Evolutionary conservation across 225 moss, liverwort and hornwort genomes (phyloP), one percentile per base, ranked within the genome.

Genomic region (Neckera pumila): DNA sequence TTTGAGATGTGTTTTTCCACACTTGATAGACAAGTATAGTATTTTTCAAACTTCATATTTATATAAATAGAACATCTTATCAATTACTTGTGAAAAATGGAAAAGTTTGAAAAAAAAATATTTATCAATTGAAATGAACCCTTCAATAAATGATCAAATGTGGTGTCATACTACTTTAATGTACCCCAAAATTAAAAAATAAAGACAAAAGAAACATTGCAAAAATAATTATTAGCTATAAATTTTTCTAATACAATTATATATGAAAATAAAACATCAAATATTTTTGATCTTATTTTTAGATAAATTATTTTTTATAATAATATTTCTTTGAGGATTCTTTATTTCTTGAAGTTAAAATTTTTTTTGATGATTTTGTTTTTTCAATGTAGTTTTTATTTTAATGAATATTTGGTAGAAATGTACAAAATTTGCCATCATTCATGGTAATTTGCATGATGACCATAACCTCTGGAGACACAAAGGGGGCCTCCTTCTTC

Each of bases 11-110:
- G n/a, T 71, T 36, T n/a, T 71, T 43, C 8, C 27, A 72, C 10
- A 6, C 2, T 72, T 72, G 3, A 42, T 9, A 9, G 3, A 0
- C 1, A 1, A 5, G 5, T 26, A 26, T 1, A 0, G 0, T 27
- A 45, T 10, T 9, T 27, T 43, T 72, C 2, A 1, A 43, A 42
- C 3, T 27, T 9, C 9, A 43, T 16, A 27, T 42, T 71, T 71
- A 14, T 26, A 4, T 14, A 14, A 15, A 15, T 42, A 25, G 15
- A 71, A 9, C 0, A 15, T 71, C 3, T 42, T 26, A 42, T 26
- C 3, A 71, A 26, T 42, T 42, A 13, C 3, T 26, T 27, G 3
- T 15, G 1, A 42, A 14, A 42, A 42, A 9, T 71, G 14, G 3
- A 15, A 71, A 25, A 14, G 1, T 38, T 23, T 8, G 0, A 12